A percentile compares a stretch with the other conserved stretches of the same genome.
Conservation (phyloP, 2,329 filamentous ascomycete species). For the Sporothrix pseudoabietina region DNA sequence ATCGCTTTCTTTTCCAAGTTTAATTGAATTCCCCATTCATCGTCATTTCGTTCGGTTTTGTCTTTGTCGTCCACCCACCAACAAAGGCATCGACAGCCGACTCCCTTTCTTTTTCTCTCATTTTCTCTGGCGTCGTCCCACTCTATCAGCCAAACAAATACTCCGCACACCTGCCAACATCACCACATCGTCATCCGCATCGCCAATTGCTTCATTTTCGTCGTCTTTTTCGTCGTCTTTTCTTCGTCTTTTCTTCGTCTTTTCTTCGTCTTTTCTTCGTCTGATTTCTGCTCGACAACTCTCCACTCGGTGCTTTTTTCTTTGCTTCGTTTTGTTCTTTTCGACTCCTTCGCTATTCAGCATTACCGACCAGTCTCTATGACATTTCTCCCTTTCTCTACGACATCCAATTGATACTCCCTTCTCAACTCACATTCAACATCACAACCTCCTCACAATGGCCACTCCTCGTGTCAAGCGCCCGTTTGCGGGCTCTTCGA, state of each 20-base stretch:
- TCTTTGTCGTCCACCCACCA: neutral
- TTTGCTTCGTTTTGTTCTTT: neutral
- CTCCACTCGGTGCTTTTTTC: slow-evolving; percentile 20
- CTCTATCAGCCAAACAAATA: neutral
- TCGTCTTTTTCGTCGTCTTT: neutral
- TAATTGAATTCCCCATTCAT: slow-evolving; percentile 14
- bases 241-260: neutral
- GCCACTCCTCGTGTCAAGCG: slow-evolving; percentile 60
- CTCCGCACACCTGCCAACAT: neutral
- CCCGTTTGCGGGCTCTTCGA: slow-evolving; percentile 61
- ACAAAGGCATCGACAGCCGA: neutral
- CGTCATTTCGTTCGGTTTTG: neutral
- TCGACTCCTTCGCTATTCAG: neutral
- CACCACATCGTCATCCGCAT: neutral
- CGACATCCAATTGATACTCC: neutral
- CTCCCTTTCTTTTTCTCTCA: neutral
- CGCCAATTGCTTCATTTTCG: neutral
- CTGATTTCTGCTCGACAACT: neutral
- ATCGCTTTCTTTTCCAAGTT: slow-evolving; percentile 17
- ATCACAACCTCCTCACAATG: slow-evolving; percentile 24
- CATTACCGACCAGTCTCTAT: neutral
- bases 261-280: neutral
- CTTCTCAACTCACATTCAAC: neutral
- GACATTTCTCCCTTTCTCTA: neutral
- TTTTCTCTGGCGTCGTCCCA: neutral